Base-by-base conservation (phyloP, 2,329 filamentous ascomycete species). In the Fusarium sp. region DNA sequence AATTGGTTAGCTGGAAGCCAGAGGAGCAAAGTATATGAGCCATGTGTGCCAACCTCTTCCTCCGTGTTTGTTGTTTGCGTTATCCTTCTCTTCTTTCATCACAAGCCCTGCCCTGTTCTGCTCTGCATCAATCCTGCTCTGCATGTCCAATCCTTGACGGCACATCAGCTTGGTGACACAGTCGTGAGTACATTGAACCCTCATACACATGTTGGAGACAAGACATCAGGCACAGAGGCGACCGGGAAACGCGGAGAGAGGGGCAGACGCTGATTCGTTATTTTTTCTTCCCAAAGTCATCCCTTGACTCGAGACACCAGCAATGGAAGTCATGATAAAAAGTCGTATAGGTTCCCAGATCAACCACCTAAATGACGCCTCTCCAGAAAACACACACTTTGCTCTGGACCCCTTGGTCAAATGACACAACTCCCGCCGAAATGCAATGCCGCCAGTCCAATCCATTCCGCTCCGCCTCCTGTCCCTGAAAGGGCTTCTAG, bases 391-490 rank as follows among this genome's bases (percentile, higher is more conserved):
- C 64, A 56, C 34, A 71, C 34, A 27, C 44, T 59, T 40, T 61
- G 36, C 36, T 67, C 62, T 56, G 31, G 16, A 33, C 50, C 65
- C 60, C 58, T 50, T 50, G 46, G 56, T 46, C 59, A 55, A 58
- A 71, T 60, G 65, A 68, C 62, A 73, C 65, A 74, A 75, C 72
- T 75, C 73, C 73, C 59, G 62, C 73, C 71, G 61, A 75, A 75
- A 75, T 75, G 70, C 73, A 75, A 72, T 74, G 60, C 59, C 65
- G 64, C 58, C 71, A 53, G 62, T 74, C 72, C 27, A 29, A 3
- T 29, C 27, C 27, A 29, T 29, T 29, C 33, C 65, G 44, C 65
- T 61, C 65, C 58, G 13, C 65, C 50, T 50, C 69, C 64, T 62
- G 51, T 46, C 60, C 63, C 65, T 53, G 38, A 49, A 42, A 36